Percentiles rank a stretch among this genome's conserved stretches.
Evolutionary conservation across 345 rosid species (phyloP).

Genomic region (Rubroshorea leprosula): DNA sequence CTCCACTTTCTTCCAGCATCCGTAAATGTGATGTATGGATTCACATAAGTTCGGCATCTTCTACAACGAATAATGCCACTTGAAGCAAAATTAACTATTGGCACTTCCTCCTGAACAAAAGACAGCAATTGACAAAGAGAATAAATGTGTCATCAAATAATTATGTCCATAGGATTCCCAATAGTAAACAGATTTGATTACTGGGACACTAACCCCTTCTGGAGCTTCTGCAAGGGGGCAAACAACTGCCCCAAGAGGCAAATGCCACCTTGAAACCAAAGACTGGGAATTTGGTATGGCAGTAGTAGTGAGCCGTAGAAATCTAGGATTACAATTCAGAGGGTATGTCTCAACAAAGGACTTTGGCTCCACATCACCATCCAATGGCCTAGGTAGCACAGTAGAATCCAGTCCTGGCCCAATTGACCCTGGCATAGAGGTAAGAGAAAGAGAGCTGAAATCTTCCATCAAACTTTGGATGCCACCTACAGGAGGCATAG

Average conservation of each 20-base stretch:
- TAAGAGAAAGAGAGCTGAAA: constrained; percentile 71
- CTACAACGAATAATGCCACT: constrained; percentile 94
- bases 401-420: constrained; percentile 76
- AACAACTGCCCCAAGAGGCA: constrained; percentile 96
- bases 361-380: constrained; percentile 81
- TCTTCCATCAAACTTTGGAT: constrained; percentile 77
- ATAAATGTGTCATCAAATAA: constrained; percentile 13
- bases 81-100: constrained; percentile 76
- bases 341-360: constrained; percentile 57
- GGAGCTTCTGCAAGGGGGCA: constrained; percentile 99
- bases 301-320: constrained; percentile 78
- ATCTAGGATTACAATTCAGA: constrained; percentile 81
- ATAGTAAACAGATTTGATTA: constrained; percentile 13
- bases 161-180: not conserved
- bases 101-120: constrained; percentile 82
- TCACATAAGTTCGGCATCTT: constrained; percentile 95
- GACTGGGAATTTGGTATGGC: constrained; percentile 91
- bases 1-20: constrained; percentile 99
- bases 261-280: constrained; percentile 94
- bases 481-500: constrained; percentile 58
- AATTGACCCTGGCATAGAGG: constrained; percentile 70
- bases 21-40: constrained; percentile 82
- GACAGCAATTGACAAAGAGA: constrained; percentile 16
- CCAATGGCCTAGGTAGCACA: constrained; percentile 87
- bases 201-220: constrained; percentile 63